Evolutionary conservation across 164 flowering plant genomes (phyloP).

Genomic region (Berberis vulgaris): DNA sequence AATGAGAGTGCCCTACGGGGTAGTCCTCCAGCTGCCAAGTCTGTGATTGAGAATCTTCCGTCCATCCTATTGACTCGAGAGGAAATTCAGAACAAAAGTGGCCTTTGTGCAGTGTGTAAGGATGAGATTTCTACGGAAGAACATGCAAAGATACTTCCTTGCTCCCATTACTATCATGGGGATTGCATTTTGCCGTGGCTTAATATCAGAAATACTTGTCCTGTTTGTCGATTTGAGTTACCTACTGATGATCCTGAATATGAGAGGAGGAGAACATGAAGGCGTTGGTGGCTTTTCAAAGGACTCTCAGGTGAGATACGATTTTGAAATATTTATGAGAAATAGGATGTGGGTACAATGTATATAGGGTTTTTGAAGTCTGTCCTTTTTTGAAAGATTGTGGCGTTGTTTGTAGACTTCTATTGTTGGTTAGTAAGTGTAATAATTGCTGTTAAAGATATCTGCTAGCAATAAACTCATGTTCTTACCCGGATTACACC

Average conservation of each 20-base stretch:
- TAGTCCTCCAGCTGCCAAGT: slow-evolving; percentile 50
- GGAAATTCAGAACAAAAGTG: slow-evolving; percentile 21
- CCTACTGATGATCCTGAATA: slow-evolving; percentile 73
- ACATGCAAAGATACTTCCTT: slow-evolving; percentile 42
- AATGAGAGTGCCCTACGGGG: slow-evolving; percentile 28
- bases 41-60: slow-evolving; percentile 42
- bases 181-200: slow-evolving; percentile 86
- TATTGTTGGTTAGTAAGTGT: no score
- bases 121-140: neutral
- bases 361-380: slow-evolving; percentile 9
- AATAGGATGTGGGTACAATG: slow-evolving; percentile 8
- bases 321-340: slow-evolving; percentile 12
- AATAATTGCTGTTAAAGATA: no score
- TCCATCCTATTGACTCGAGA: slow-evolving; percentile 23
- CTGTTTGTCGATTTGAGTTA: slow-evolving; percentile 73
- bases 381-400: no score
- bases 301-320: slow-evolving; percentile 9
- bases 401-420: no score
- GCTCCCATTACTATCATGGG: slow-evolving; percentile 62
- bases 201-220: slow-evolving; percentile 66
- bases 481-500: no score
- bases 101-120: slow-evolving; percentile 32
- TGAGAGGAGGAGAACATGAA: slow-evolving; percentile 30
- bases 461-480: no score
- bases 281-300: slow-evolving; percentile 3